phyloP scores from a whole-genome alignment of 1,284 basidiomycete species.

The Microbotryum saponariae region DNA sequence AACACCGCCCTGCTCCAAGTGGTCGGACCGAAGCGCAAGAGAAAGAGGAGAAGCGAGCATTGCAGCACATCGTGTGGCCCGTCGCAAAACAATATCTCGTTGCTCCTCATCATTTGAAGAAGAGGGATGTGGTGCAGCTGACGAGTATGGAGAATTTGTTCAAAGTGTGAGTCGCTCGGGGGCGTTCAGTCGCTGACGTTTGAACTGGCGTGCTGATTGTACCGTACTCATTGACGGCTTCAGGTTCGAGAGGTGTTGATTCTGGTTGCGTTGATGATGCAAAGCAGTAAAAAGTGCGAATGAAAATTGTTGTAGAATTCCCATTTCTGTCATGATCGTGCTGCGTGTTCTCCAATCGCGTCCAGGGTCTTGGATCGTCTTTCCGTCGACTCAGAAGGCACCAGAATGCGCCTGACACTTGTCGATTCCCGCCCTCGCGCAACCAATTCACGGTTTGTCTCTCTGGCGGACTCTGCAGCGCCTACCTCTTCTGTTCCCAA shows the following conservation, averaged over 20 bases:
- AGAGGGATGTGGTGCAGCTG: conserved; percentile 70
- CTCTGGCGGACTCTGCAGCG: not conserved
- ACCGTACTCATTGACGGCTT: not conserved
- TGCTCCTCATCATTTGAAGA: conserved; percentile 60
- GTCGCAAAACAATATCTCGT: conserved; percentile 65
- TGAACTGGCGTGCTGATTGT: not conserved
- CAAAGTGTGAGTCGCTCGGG: conserved; percentile 52
- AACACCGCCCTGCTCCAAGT: conserved; percentile 7
- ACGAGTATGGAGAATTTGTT: conserved; percentile 82
- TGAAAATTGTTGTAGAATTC: too few species aligned
- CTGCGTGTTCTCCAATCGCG: too few species aligned
- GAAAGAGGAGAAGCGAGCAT: conserved; percentile 59
- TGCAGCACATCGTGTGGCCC: conserved; percentile 80
- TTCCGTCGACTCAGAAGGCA: too few species aligned
- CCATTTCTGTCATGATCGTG: too few species aligned
- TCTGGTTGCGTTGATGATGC: not conserved
- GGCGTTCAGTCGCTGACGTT: too few species aligned
- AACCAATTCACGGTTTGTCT: conserved; percentile 13
- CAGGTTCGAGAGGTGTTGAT: conserved; percentile 15
- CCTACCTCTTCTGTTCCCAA: not conserved
- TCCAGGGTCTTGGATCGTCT: too few species aligned
- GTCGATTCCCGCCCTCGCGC: too few species aligned
- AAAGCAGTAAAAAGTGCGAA: too few species aligned
- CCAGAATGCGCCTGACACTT: too few species aligned
- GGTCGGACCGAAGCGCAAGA: conserved; percentile 11